These are phyloP conservation scores for Dionaea muscipula DNA, from an alignment of 179 eudicot species.

Conservation along the genomic window DNA sequence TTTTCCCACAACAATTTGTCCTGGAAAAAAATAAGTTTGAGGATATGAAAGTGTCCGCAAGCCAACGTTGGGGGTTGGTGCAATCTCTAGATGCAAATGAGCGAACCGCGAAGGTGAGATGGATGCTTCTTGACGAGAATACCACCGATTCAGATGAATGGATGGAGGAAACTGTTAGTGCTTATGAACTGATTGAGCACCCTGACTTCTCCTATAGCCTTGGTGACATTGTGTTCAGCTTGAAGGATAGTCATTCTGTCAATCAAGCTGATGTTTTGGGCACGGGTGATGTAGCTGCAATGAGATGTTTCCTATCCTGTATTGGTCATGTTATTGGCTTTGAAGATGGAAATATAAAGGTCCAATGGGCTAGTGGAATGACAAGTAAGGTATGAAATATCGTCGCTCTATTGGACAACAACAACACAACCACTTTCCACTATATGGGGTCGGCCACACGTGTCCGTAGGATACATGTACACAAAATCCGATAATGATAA, in stretches of 20 bases:
- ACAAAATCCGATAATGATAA: too few species aligned
- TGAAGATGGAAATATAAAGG: constrained; percentile 44
- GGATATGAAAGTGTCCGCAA: constrained; percentile 21
- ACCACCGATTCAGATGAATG: constrained; percentile 11
- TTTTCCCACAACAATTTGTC: constrained; percentile 70
- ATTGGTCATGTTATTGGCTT: constrained; percentile 63
- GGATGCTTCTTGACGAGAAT: constrained; percentile 25
- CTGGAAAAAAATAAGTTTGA: constrained; percentile 51
- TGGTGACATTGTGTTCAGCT: constrained; percentile 63
- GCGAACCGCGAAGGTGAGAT: constrained; percentile 55
- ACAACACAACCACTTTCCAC: too few species aligned
- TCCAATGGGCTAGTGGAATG: constrained; percentile 76
- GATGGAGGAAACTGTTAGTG: constrained; percentile 67
- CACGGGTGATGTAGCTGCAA: constrained; percentile 10
- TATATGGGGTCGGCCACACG: too few species aligned
- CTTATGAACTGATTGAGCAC: constrained; percentile 86
- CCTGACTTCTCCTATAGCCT: constrained; percentile 53
- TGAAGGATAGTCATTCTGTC: constrained; percentile 17
- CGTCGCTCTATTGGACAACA: neutral
- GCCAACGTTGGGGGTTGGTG: constrained; percentile 65
- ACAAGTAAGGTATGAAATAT: constrained; percentile 38
- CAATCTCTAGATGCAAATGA: constrained; percentile 60
- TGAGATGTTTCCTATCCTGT: constrained; percentile 28
- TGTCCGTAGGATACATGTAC: too few species aligned
- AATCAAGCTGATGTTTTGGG: constrained; percentile 12